Evolutionary conservation across 1,139 yeast species (phyloP).

Genomic region (Saccharomyces hybrid): DNA sequence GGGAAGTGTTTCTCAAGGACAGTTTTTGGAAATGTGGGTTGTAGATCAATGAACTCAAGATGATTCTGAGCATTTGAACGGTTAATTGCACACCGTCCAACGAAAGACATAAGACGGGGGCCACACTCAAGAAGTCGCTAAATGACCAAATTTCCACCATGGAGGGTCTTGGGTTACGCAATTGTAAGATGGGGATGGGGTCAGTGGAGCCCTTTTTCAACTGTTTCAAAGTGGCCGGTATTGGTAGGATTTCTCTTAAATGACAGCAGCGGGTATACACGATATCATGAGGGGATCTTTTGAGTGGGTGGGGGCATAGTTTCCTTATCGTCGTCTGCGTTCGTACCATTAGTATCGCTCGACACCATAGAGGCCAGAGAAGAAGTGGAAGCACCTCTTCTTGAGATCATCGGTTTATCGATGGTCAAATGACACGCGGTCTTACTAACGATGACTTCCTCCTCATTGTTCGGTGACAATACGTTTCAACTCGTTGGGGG

Average conservation of each 20-base stretch:
- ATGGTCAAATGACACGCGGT: conserved; percentile 40
- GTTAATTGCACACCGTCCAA: conserved; percentile 64
- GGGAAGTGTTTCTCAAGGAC: conserved; percentile 63
- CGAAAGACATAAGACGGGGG: conserved; percentile 61
- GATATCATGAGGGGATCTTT: conserved; percentile 48
- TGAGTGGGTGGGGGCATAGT: conserved; percentile 24
- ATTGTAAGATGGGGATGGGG: conserved; percentile 56
- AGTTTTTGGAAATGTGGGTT: conserved; percentile 58
- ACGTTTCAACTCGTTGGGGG: conserved; percentile 27
- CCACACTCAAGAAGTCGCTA: conserved; percentile 66
- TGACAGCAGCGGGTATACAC: conserved; percentile 90
- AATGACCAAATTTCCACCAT: conserved; percentile 66
- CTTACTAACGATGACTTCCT: conserved; percentile 39
- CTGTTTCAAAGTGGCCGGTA: conserved; percentile 83
- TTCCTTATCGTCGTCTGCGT: conserved; percentile 17
- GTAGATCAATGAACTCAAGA: conserved; percentile 53
- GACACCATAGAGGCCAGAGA: conserved; percentile 20
- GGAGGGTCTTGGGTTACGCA: conserved; percentile 67
- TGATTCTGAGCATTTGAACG: conserved; percentile 54
- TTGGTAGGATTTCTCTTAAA: conserved; percentile 82
- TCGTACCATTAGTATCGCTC: conserved; percentile 9
- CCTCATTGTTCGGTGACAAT: conserved; percentile 32
- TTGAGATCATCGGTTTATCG: conserved; percentile 45
- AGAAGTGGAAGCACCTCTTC: conserved; percentile 25
- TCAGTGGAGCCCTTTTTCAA: conserved; percentile 62